Base-by-base conservation (phyloP, 768 basidiomycete species). In the Postia placenta region DNA sequence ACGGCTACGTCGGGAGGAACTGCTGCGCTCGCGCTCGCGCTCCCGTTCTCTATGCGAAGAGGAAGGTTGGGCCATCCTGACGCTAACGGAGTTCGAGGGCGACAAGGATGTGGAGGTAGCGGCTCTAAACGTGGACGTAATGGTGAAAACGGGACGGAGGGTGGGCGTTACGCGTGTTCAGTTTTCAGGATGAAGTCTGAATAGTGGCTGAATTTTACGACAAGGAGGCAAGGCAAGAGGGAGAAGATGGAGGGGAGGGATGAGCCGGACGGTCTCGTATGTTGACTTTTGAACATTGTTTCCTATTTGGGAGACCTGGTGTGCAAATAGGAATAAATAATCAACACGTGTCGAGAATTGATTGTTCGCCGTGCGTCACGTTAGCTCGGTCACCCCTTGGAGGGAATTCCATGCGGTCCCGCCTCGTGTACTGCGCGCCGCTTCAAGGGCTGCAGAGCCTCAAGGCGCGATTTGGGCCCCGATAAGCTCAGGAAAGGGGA, bases 41-140 rank as follows among this genome's bases (percentile, higher is more conserved):
- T 75, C 83, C 63, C 83, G 71, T 38, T 80, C 76, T 52, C 74
- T 81, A 57, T 87, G 87, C 25, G 88, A 90, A 22, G 88, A 88
- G 25, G 87, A 88, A 46, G 87, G 87, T 68, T 87, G 81, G 53
- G 88, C 88, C 88, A 92, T 92, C 75, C 85, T 85, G 70, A 79
- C 82, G 81, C 74, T 76, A 54, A 74, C 59, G 63, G 76, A 77
- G 52, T 75, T 69, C 62, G 74, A 74, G 56, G 87, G 85, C 78
- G 88, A 88, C 77, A 89, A 74, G 76, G 86, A 85, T 60, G 81
- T 79, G 50, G 78, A 70, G 48, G 84, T 79, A 47, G 73, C 64
- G 45, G 61, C 54, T 57, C 77, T 78, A 67, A 79, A 71, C 58
- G 79, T 80, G 64, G 88, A 86, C 79, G 87, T 82, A 67, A 79